Evolutionary conservation across 495 filamentous ascomycete genomes (phyloP).

Genomic region (Melanomma pulvis-pyrius): DNA sequence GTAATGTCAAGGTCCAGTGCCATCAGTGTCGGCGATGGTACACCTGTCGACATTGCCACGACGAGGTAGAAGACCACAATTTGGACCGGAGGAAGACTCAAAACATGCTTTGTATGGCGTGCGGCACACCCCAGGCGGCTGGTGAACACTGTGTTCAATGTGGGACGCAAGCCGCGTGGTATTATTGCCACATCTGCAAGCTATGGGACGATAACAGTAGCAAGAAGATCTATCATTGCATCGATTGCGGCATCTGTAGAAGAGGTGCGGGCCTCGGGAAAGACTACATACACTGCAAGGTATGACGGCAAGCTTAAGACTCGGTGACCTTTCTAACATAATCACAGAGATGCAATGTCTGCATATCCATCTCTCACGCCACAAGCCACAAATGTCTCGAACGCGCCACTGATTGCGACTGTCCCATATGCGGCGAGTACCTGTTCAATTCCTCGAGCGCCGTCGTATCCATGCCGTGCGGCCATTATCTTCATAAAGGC

Average conservation of each 20-base stretch:
- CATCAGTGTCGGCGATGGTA: slow-evolving; percentile 88
- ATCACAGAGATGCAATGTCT: slow-evolving; percentile 59
- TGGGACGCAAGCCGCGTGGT: slow-evolving; percentile 76
- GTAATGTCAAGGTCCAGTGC: slow-evolving; percentile 96
- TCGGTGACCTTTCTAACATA: slow-evolving; percentile 9
- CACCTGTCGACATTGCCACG: slow-evolving; percentile 94
- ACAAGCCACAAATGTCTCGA: slow-evolving; percentile 92
- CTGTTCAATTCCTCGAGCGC: slow-evolving; percentile 91
- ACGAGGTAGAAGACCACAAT: slow-evolving; percentile 79
- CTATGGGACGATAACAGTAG: slow-evolving; percentile 92
- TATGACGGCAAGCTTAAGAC: slow-evolving; percentile 46
- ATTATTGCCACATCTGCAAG: slow-evolving; percentile 94
- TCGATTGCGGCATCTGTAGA: slow-evolving; percentile 94
- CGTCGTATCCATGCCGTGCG: slow-evolving; percentile 94
- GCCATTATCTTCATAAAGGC: slow-evolving; percentile 88
- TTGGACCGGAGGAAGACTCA: slow-evolving; percentile 80
- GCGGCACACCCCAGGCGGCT: slow-evolving; percentile 81
- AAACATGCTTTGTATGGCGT: slow-evolving; percentile 99
- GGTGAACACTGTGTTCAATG: slow-evolving; percentile 76
- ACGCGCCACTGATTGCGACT: slow-evolving; percentile 90
- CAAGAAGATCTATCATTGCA: slow-evolving; percentile 95
- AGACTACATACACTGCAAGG: slow-evolving; percentile 98
- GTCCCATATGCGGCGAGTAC: slow-evolving; percentile 97
- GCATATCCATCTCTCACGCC: slow-evolving; percentile 80
- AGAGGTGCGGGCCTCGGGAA: slow-evolving; percentile 90